Evolutionary conservation across 306 rosid species (phyloP).

Genomic region (Glycine tomentella): DNA sequence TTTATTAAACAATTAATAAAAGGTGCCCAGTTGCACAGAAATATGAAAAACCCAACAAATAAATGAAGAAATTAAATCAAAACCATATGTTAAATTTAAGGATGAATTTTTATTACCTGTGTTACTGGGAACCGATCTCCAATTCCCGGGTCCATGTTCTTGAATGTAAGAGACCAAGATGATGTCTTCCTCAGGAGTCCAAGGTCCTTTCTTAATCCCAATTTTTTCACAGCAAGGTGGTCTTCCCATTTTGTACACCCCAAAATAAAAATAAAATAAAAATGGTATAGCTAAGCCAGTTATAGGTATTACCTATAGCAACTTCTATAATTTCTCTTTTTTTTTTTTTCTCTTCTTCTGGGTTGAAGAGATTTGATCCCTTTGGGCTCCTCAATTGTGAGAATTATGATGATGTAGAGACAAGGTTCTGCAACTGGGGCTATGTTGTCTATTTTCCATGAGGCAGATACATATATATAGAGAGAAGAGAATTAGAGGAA

Average conservation of each 20-base stretch:
- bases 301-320: no score
- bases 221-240: constrained; percentile 86
- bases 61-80: not conserved
- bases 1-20: not conserved
- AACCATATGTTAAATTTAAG: not conserved
- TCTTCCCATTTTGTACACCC: constrained; percentile 62
- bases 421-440: constrained; percentile 53
- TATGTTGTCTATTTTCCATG: constrained; percentile 45
- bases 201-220: constrained; percentile 87
- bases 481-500: no score
- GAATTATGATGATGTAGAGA: not conserved
- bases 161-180: constrained; percentile 90
- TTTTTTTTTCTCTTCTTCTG: no score
- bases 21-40: not conserved
- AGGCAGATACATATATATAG: constrained; percentile 30
- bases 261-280: no score
- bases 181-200: constrained; percentile 98
- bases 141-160: constrained; percentile 90
- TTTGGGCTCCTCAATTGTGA: no score
- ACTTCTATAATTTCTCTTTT: not conserved
- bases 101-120: constrained; percentile 59
- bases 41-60: not conserved
- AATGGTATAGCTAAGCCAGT: not conserved
- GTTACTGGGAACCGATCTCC: constrained; percentile 87
- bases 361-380: no score